Base-by-base conservation (phyloP, 2,329 filamentous ascomycete species). In the Penicillium occitanis region DNA sequence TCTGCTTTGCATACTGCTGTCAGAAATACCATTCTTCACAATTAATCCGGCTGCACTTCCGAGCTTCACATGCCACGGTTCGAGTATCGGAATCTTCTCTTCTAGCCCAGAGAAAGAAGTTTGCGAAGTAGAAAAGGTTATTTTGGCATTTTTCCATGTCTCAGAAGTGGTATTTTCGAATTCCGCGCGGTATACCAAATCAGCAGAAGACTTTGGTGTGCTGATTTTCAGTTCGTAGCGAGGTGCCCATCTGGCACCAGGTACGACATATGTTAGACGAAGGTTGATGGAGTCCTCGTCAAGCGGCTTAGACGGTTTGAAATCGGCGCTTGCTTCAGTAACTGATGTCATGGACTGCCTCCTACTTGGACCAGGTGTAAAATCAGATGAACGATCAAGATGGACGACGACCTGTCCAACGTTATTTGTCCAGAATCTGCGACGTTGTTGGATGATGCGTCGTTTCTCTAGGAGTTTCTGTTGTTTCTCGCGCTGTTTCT, bases 81-180 rank as follows among this genome's bases (percentile, higher is more conserved):
- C 73, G 42, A 90, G 80, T 3, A 74, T 76, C 0, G 88, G 88
- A 1, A 87, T 83, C 13, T 76, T 75, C 66, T 89, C 85, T 28
- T 84, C 81, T 1, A 89, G 77, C 1, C 84, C 83, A 1, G 84
- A 81, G 63, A 86, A 87, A 5, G 82, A 82, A 3, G 87, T 84
- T 70, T 89, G 86, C 0, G 87, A 89, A 0, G 87, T 90, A 2
- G 88, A 90, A 5, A 90, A 82, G 0, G 82, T 83, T 44, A 90
- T 76, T 68, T 84, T 85, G 73, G 86, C 85, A 74, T 86, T 83
- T 35, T 78, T 79, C 88, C 88, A 90, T 0, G 83, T 86, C 76
- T 90, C 88, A 0, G 85, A 87, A 0, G 87, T 89, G 61, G 79
- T 79, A 75, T 90, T 90, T 65, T 81, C 83, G 62, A 90, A 83